Conservation (phyloP, 805 yeast genomes). For the Vanderwaltozyma yarrowii region DNA sequence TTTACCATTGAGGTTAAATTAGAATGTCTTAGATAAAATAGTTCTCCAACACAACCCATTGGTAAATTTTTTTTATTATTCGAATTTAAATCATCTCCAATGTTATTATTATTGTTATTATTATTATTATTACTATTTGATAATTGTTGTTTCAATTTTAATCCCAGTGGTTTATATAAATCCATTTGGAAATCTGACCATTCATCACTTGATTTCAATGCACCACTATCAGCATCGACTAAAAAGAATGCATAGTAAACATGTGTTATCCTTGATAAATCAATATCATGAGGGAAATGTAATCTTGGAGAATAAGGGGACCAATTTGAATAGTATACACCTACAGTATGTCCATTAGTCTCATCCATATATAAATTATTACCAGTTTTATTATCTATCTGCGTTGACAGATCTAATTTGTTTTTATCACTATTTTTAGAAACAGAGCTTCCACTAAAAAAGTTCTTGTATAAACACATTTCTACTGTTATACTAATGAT, state of each 20-base stretch:
- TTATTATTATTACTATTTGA: background rate
- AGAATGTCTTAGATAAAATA: constrained; percentile 36
- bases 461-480: background rate
- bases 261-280: constrained; percentile 47
- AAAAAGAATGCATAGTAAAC: constrained; percentile 70
- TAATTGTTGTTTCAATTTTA: constrained; percentile 3
- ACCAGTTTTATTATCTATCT: too few relatives aligned
- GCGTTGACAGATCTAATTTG: too few relatives aligned
- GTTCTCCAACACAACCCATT: constrained; percentile 42
- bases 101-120: too few relatives aligned
- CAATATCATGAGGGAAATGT: constrained; percentile 54
- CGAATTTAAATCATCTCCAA: background rate
- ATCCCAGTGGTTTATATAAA: constrained; percentile 11
- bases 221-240: constrained; percentile 45
- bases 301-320: constrained; percentile 50
- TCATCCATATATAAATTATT: background rate
- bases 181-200: constrained; percentile 52
- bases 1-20: background rate
- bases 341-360: constrained; percentile 15
- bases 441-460: background rate
- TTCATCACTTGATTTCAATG: constrained; percentile 44
- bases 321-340: constrained; percentile 52
- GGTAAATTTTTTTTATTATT: constrained; percentile 7
- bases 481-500: background rate
- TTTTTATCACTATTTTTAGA: too few relatives aligned